Evolutionary conservation across 352 stramenopile species (phyloP), one percentile per base, ranked within the genome.

Genomic region (Phytophthora citricola): DNA sequence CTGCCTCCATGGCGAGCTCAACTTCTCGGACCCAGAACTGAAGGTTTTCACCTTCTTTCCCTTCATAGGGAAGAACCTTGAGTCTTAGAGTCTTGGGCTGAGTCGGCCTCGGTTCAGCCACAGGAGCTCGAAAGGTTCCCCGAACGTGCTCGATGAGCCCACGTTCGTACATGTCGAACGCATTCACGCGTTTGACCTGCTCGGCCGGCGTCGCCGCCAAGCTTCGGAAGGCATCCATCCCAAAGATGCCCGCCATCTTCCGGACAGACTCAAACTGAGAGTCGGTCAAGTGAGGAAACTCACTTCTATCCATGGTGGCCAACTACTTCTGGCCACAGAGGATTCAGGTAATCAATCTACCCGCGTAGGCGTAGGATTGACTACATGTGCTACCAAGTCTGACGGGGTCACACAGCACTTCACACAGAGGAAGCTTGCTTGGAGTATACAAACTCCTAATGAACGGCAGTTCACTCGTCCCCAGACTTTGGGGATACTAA

Each of bases 131-230:
- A 5, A 46, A 6, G n/a, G 7, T 48, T 29, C 41, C n/a, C 10
- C 17, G 41, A 27, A 48, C 20, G 17, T 48, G 17, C n/a, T 14
- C 44, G 24, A 50, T 50, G 20, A 50, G 24, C 24, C 44, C 44
- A 32, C 24, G 44, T 17, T 50, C 44, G 12, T 36, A 36, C 44
- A 34, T 50, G 44, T 50, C 44, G 44, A 50, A 50, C 24, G 44
- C 24, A 2, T 5, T 36, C 24, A 34, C 44, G 24, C 20, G 20
- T 31, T 48, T 20, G 41, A 48, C 41, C 41, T 48, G 41, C 40
- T 47, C 17, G 17, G 40, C 40, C 17, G 15, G 40, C 12, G 38
- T 44, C 38, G 38, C 10, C 38, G 38, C 11, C 38, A 44, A 46
- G n/a, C 38, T n/a, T 10, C 38, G 38, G 38, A 46, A 12, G 40